A percentile compares a stretch with the other conserved stretches of the same genome.
phyloP scores from a whole-genome alignment of 306 rosid species.

The Vigna reflexopilosa region DNA sequence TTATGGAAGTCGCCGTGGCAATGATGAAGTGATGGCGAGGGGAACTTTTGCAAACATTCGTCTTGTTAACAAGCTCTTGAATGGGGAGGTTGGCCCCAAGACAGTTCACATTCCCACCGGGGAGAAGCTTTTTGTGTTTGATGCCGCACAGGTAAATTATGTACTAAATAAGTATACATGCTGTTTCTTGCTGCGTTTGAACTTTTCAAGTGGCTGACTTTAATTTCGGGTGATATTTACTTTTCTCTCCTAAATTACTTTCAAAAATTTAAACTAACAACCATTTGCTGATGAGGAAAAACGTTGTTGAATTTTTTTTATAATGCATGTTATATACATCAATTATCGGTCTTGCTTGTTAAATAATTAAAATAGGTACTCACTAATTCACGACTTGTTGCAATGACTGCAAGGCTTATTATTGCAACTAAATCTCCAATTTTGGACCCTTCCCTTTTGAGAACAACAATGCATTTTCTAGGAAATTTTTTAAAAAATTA shows the following conservation, averaged over 20 bases:
- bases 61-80: constrained; percentile 93
- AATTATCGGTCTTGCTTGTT: constrained; percentile 17
- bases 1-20: constrained; percentile 99
- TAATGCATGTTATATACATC: not conserved
- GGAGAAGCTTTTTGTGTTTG: constrained; percentile 89
- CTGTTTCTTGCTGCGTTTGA: constrained; percentile 19
- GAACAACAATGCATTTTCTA: not conserved
- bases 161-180: constrained; percentile 8
- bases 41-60: constrained; percentile 99
- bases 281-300: not conserved
- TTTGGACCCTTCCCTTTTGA: not conserved
- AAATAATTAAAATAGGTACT: constrained; percentile 28
- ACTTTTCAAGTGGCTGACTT: not conserved
- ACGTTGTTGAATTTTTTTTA: not conserved
- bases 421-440: not conserved
- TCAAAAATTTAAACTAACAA: constrained; percentile 21
- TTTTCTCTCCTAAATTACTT: constrained; percentile 13
- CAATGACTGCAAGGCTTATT: not conserved
- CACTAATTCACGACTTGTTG: not conserved
- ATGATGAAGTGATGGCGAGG: constrained; percentile 98
- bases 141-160: constrained; percentile 84
- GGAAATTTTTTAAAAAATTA: not conserved
- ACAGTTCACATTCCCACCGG: constrained; percentile 93
- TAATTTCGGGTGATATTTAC: constrained; percentile 9
- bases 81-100: constrained; percentile 95